Conservation (phyloP, 768 basidiomycete genomes). For the Leccinum broughii region DNA sequence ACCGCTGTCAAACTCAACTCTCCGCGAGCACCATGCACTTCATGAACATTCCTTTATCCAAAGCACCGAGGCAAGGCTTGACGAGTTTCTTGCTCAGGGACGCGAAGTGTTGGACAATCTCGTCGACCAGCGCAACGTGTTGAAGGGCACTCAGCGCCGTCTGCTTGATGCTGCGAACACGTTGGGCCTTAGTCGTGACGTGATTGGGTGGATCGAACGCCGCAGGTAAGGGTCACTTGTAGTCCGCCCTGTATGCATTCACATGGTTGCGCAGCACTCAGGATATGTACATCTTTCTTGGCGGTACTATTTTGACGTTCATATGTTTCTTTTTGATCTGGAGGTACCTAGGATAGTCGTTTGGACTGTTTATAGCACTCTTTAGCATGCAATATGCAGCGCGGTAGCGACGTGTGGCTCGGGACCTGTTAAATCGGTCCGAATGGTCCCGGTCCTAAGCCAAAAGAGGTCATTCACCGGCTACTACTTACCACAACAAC, state of each 20-base stretch:
- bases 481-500: neutral
- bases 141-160: constrained; percentile 92
- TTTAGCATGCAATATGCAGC: neutral
- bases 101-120: constrained; percentile 89
- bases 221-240: constrained; percentile 59
- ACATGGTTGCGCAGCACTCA: constrained; percentile 63
- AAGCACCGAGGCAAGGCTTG: constrained; percentile 76
- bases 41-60: constrained; percentile 89
- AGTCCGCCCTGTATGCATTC: neutral
- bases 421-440: neutral
- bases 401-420: constrained; percentile 5
- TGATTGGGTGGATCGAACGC: constrained; percentile 96
- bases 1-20: constrained; percentile 52
- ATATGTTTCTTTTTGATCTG: constrained; percentile 93
- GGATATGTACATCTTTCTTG: constrained; percentile 92
- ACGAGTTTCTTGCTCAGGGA: constrained; percentile 92
- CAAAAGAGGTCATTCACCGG: constrained; percentile 12
- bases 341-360: constrained; percentile 72
- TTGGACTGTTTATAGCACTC: constrained; percentile 1
- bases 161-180: constrained; percentile 92
- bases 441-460: neutral
- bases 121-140: constrained; percentile 86
- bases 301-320: constrained; percentile 83
- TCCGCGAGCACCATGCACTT: constrained; percentile 77
- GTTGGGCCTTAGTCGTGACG: constrained; percentile 87